Evolutionary conservation across 352 stramenopile genomes (phyloP).

Genomic region (Thraustochytrium striatum): DNA sequence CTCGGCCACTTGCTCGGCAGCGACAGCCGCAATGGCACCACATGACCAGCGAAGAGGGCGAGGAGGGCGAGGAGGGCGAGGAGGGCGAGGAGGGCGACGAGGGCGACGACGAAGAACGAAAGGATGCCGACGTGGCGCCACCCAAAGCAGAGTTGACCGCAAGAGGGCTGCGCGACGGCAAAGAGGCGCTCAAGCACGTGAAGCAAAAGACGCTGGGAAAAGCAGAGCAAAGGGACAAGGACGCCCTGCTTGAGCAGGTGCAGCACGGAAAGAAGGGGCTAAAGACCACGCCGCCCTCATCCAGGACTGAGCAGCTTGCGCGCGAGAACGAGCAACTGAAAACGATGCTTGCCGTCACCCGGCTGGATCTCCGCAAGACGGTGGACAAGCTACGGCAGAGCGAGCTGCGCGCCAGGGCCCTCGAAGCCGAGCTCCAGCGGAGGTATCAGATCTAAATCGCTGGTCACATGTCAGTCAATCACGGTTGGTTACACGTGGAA

Average conservation of each 20-base stretch:
- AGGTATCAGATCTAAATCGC: background rate
- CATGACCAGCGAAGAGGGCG: too few species aligned
- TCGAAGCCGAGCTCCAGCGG: background rate
- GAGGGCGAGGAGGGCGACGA: background rate
- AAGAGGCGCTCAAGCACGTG: background rate
- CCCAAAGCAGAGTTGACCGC: too few species aligned
- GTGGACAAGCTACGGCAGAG: slow-evolving; percentile 6
- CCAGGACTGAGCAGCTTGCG: background rate
- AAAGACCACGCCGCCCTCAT: background rate
- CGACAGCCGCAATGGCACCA: too few species aligned
- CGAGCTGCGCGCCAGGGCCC: background rate
- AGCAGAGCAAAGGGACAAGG: background rate
- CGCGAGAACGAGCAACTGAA: background rate
- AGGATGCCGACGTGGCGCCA: background rate
- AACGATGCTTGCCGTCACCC: slow-evolving; percentile 22
- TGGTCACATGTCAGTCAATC: background rate
- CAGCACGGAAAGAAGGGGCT: background rate
- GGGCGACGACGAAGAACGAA: background rate
- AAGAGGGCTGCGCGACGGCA: background rate
- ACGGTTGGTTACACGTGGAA: background rate
- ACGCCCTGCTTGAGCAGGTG: background rate
- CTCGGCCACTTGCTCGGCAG: too few species aligned
- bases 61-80: background rate
- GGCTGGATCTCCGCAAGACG: slow-evolving; percentile 13
- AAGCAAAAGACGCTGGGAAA: background rate